These are phyloP conservation scores for Colletotrichum abscissum DNA, from an alignment of 2,329 filamentous ascomycete species.

Conservation along the genomic window DNA sequence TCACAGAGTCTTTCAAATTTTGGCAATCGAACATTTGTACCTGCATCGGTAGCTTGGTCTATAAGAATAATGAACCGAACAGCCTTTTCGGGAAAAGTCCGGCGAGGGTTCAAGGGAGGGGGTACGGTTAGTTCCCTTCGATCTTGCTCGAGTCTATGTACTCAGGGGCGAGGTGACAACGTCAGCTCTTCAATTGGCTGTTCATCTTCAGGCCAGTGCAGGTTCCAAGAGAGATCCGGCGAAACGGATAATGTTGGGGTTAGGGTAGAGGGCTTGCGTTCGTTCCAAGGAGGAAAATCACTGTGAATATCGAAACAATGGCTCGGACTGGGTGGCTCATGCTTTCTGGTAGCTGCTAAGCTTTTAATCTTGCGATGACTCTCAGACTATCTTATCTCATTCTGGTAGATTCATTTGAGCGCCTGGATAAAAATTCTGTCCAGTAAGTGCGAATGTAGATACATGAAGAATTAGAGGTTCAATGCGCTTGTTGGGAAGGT, in stretches of 20 bases:
- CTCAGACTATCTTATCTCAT: neutral
- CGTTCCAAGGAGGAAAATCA: neutral
- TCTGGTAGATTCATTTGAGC: neutral
- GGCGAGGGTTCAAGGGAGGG: neutral
- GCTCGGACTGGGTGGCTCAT: constrained; percentile 19
- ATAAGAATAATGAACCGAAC: neutral
- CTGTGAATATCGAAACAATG: constrained; percentile 7
- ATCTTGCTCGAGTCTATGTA: neutral
- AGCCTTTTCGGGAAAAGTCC: neutral
- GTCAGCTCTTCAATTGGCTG: neutral
- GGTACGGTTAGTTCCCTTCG: neutral
- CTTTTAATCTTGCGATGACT: neutral
- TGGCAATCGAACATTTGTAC: neutral
- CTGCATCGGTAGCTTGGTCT: neutral
- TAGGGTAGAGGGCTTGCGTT: neutral
- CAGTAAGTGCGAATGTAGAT: neutral
- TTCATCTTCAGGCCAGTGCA: constrained; percentile 14
- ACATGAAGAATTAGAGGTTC: neutral
- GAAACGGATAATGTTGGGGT: constrained; percentile 16
- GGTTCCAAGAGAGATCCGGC: neutral
- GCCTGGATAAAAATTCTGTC: neutral
- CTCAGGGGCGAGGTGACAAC: neutral
- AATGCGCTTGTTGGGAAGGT: too few relatives aligned
- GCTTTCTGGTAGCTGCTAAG: neutral
- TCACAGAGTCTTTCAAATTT: neutral